Conservation (phyloP, 164 flowering plant species). For the Nelumbo lutea region DNA sequence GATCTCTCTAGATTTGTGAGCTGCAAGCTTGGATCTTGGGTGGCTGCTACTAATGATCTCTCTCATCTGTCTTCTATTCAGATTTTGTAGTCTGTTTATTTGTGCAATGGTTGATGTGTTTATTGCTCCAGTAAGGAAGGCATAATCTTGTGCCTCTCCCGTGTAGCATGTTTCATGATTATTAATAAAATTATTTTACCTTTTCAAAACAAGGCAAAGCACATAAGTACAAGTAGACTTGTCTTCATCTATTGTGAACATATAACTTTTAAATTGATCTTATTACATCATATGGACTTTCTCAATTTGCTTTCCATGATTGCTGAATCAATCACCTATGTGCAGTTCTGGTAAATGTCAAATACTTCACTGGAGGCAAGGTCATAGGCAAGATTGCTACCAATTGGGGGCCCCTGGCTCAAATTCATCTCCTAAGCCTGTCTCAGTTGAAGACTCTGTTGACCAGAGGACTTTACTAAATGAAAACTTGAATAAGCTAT, state of each 20-base stretch:
- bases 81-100: too few species aligned
- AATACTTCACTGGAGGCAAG: constrained; percentile 85
- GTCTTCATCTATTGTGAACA: not conserved
- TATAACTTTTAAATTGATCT: not conserved
- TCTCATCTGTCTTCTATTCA: too few species aligned
- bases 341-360: constrained; percentile 92
- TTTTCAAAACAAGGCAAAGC: not conserved
- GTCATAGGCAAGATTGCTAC: constrained; percentile 74
- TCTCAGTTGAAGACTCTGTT: constrained; percentile 25
- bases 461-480: constrained; percentile 16
- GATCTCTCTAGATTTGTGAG: too few species aligned
- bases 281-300: not conserved
- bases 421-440: constrained; percentile 28
- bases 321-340: constrained; percentile 1
- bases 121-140: too few species aligned
- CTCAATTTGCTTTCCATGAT: not conserved
- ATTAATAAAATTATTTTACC: not conserved
- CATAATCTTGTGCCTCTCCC: too few species aligned
- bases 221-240: not conserved
- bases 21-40: too few species aligned
- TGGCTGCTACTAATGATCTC: too few species aligned
- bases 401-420: constrained; percentile 29
- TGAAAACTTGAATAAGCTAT: constrained; percentile 19
- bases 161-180: too few species aligned
- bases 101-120: too few species aligned